A percentile compares a stretch with the other conserved stretches of the same genome.
These are phyloP conservation scores for Pestalotiopsis sp. DNA, from an alignment of 2,329 filamentous ascomycete genomes.

Conservation along the genomic window DNA sequence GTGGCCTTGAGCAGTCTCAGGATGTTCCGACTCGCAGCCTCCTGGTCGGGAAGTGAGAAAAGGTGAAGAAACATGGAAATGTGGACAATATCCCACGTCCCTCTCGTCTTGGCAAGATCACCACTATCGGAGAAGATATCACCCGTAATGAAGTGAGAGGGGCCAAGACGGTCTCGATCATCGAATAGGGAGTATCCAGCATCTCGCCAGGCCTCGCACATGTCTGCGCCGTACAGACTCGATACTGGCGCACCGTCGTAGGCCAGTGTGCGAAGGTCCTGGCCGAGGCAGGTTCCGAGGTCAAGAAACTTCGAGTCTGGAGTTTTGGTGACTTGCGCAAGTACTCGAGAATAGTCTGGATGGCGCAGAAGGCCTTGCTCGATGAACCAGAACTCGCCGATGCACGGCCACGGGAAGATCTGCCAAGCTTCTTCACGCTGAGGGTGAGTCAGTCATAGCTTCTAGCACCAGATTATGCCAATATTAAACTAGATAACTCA, in stretches of 20 bases:
- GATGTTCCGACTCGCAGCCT: constrained; percentile 15
- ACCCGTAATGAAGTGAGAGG: constrained; percentile 17
- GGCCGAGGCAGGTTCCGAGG: constrained; percentile 18
- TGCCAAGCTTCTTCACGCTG: constrained; percentile 17
- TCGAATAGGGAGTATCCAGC: constrained; percentile 14
- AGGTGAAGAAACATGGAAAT: constrained; percentile 18
- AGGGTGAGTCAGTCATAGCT: constrained; percentile 8
- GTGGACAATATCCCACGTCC: constrained; percentile 19
- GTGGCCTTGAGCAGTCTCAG: constrained; percentile 15
- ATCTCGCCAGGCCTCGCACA: constrained; percentile 10
- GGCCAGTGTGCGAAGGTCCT: constrained; percentile 17
- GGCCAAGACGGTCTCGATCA: constrained; percentile 14
- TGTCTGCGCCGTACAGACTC: constrained; percentile 16
- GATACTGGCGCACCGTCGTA: constrained; percentile 14
- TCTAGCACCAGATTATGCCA: background rate
- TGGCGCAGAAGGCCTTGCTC: constrained; percentile 19
- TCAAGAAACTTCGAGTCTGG: constrained; percentile 16
- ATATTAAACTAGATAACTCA: constrained; percentile 1
- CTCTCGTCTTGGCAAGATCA: constrained; percentile 16
- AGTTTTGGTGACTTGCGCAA: constrained; percentile 12
- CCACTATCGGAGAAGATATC: constrained; percentile 18
- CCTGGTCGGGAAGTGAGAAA: constrained; percentile 17
- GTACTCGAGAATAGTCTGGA: constrained; percentile 16
- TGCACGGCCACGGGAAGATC: constrained; percentile 19
- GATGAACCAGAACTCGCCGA: constrained; percentile 19